Conservation (phyloP, 2,329 filamentous ascomycete species). For the Fusarium compactum region DNA sequence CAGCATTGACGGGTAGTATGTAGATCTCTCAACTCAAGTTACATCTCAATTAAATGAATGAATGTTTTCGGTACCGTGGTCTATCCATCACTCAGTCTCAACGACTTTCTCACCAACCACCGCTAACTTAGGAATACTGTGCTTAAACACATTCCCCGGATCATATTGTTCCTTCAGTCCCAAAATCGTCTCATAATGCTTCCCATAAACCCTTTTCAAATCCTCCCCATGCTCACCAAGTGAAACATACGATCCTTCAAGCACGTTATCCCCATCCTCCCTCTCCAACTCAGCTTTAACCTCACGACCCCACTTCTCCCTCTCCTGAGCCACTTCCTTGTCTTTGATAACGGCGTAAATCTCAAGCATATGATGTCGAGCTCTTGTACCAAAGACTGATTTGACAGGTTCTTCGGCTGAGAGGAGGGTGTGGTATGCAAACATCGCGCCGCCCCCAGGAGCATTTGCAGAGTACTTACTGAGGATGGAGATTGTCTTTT, state of each 20-base stretch:
- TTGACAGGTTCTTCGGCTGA: not conserved
- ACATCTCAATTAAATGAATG: not conserved
- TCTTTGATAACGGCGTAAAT: constrained; percentile 4
- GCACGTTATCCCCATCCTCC: constrained; percentile 1
- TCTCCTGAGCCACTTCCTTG: fast-evolving
- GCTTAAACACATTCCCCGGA: not conserved
- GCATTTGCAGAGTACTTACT: not conserved
- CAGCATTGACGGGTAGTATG: no score
- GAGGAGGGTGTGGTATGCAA: not conserved
- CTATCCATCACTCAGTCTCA: not conserved
- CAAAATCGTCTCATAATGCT: not conserved
- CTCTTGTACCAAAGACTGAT: not conserved
- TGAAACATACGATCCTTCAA: constrained; percentile 11
- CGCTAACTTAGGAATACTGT: not conserved
- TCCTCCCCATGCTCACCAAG: constrained; percentile 1
- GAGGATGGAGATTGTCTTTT: fast-evolving
- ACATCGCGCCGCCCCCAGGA: not conserved
- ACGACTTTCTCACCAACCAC: fast-evolving
- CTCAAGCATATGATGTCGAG: constrained; percentile 13
- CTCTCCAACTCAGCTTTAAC: not conserved
- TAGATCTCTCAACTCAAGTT: not conserved
- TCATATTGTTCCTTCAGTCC: not conserved
- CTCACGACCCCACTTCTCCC: not conserved
- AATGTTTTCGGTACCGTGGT: fast-evolving
- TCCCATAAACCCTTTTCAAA: constrained; percentile 1